These are phyloP conservation scores for Mitragyna speciosa DNA, from an alignment of 257 asterid genomes.

Conservation along the genomic window DNA sequence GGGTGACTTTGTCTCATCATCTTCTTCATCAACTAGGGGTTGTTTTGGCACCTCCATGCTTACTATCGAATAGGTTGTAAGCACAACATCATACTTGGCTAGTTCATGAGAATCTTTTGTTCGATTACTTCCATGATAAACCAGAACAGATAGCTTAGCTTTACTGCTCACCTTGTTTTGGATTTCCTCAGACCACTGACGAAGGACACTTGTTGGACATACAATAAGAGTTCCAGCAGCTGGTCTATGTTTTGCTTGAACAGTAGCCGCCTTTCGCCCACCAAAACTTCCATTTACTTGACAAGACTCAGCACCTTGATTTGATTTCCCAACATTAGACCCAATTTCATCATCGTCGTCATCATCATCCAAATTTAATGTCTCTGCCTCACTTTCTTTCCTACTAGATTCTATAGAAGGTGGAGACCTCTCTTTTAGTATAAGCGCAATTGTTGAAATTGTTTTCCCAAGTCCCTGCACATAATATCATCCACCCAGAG, in stretches of 20 bases:
- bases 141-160: slow-evolving; percentile 85
- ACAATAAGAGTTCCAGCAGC: slow-evolving; percentile 96
- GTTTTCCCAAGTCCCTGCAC: slow-evolving; percentile 97
- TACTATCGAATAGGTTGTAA: slow-evolving; percentile 94
- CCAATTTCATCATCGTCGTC: slow-evolving; percentile 30
- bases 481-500: slow-evolving; percentile 23
- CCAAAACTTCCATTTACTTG: slow-evolving; percentile 34
- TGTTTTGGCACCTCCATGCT: slow-evolving; percentile 99
- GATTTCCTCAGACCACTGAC: slow-evolving; percentile 96
- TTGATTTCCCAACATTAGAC: slow-evolving; percentile 29
- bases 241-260: slow-evolving; percentile 67
- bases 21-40: slow-evolving; percentile 77
- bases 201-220: slow-evolving; percentile 97
- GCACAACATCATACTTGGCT: slow-evolving; percentile 89
- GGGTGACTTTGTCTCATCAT: slow-evolving; percentile 45
- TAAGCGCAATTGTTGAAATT: slow-evolving; percentile 89
- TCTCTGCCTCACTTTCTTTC: slow-evolving; percentile 61
- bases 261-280: slow-evolving; percentile 25
- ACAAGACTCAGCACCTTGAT: slow-evolving; percentile 37
- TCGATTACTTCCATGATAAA: slow-evolving; percentile 86
- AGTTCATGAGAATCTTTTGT: slow-evolving; percentile 84
- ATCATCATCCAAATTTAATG: slow-evolving; percentile 84
- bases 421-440: slow-evolving; percentile 85
- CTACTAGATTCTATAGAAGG: slow-evolving; percentile 42
- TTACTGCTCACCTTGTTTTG: slow-evolving; percentile 72